Evolutionary conservation across 2,329 filamentous ascomycete species (phyloP).

Genomic region (Epichloe amarillans): DNA sequence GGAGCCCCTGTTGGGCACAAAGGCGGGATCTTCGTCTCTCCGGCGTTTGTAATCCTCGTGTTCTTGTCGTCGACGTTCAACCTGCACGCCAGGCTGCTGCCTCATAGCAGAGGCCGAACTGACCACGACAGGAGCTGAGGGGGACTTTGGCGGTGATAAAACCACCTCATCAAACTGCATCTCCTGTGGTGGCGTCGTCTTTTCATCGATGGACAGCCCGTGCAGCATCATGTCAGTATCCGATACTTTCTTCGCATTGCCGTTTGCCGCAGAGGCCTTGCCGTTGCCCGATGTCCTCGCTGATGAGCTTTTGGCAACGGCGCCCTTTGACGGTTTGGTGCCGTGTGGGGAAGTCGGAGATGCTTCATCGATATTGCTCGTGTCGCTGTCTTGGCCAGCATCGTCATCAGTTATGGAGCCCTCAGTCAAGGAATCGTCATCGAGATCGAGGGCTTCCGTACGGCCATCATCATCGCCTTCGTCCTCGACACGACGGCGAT

Average conservation of each 20-base stretch:
- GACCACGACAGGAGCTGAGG: conserved; percentile 38
- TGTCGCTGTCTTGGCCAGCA: conserved; percentile 46
- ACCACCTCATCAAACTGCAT: conserved; percentile 33
- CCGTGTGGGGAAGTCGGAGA: conserved; percentile 34
- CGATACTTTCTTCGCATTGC: conserved; percentile 22
- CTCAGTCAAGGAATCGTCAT: conserved; percentile 54
- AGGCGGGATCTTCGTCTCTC: conserved; percentile 77
- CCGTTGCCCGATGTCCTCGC: conserved; percentile 28
- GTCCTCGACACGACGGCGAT: conserved; percentile 55
- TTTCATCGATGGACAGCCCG: conserved; percentile 33
- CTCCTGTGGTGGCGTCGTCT: conserved; percentile 27
- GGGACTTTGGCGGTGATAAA: conserved; percentile 24
- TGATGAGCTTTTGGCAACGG: conserved; percentile 16
- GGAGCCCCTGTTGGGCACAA: conserved; percentile 89
- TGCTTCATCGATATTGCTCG: conserved; percentile 46
- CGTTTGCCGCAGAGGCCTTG: conserved; percentile 21
- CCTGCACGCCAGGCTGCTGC: conserved; percentile 40
- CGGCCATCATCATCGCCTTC: conserved; percentile 56
- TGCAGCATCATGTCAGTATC: conserved; percentile 49
- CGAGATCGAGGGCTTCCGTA: conserved; percentile 40
- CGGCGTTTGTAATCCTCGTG: conserved; percentile 85
- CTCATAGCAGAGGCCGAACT: conserved; percentile 36
- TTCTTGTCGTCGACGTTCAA: conserved; percentile 65
- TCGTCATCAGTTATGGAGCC: conserved; percentile 52
- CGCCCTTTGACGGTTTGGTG: conserved; percentile 29